phyloP scores from a whole-genome alignment of 495 filamentous ascomycete genomes.

The Penicillium steckii region DNA sequence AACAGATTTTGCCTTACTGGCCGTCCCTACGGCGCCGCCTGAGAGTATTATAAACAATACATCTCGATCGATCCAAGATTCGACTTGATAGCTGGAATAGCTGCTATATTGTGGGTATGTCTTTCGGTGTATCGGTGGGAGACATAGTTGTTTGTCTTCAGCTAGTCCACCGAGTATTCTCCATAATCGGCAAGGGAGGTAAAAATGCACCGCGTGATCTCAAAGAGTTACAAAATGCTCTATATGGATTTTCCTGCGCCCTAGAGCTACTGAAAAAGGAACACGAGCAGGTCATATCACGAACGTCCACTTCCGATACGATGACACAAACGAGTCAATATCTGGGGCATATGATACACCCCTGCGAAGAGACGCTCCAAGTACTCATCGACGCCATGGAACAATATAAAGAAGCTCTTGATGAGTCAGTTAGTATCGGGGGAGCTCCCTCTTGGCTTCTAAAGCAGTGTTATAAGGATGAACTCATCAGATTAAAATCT shows the following conservation, averaged over 20 bases:
- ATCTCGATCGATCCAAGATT: no score
- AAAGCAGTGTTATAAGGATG: no score
- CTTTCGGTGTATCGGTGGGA: conserved; percentile 5
- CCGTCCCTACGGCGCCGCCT: no score
- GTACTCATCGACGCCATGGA: conserved; percentile 5
- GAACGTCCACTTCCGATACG: not conserved
- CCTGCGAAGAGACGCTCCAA: not conserved
- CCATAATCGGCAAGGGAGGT: not conserved
- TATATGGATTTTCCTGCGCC: conserved; percentile 3
- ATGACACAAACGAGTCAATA: not conserved
- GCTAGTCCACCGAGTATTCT: conserved; percentile 1
- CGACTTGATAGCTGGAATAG: no score
- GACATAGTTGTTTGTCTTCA: conserved; percentile 10
- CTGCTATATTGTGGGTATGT: no score
- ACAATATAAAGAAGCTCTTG: not conserved
- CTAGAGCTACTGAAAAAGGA: not conserved
- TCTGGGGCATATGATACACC: not conserved
- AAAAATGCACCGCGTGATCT: not conserved
- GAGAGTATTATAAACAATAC: no score
- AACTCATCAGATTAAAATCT: no score
- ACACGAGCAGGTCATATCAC: not conserved
- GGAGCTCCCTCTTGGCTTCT: no score
- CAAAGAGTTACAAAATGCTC: conserved; percentile 1
- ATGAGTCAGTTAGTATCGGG: no score
- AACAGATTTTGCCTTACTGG: no score